Conservation (phyloP, 179 eudicot species). For the Patellifolia procumbens region DNA sequence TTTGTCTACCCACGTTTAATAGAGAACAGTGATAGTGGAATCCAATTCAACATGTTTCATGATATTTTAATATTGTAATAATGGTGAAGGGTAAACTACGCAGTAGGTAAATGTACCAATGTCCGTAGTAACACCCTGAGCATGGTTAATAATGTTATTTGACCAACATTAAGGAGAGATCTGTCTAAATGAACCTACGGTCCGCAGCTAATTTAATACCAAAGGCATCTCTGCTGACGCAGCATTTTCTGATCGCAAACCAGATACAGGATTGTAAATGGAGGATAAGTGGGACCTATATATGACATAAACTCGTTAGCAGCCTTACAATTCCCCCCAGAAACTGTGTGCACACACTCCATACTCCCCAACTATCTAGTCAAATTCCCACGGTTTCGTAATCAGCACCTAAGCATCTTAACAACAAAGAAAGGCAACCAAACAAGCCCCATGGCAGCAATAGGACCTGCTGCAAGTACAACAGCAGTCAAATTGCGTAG, state of each 20-base stretch:
- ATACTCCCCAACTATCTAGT: constrained; percentile 1
- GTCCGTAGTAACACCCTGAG: too few relatives aligned
- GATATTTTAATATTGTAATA: too few relatives aligned
- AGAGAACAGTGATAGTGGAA: too few relatives aligned
- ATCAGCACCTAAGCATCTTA: not conserved
- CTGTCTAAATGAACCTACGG: too few relatives aligned
- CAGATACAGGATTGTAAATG: not conserved
- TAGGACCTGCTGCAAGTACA: constrained; percentile 46
- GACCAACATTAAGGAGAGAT: too few relatives aligned
- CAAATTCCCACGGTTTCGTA: not conserved
- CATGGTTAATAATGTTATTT: too few relatives aligned
- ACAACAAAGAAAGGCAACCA: not conserved
- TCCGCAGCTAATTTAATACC: too few relatives aligned
- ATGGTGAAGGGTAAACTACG: too few relatives aligned
- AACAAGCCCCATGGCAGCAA: constrained; percentile 16
- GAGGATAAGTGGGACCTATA: constrained; percentile 26
- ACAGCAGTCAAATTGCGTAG: constrained; percentile 43
- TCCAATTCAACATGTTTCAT: too few relatives aligned
- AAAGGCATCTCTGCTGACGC: not conserved
- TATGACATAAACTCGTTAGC: not conserved
- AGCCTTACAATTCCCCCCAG: constrained; percentile 26
- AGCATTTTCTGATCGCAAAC: not conserved
- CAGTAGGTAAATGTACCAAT: too few relatives aligned
- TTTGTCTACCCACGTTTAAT: too few relatives aligned
- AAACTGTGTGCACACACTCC: not conserved